Evolutionary conservation across 208 protist genomes (phyloP), one percentile per base, ranked within the genome.

Genomic region (Tetramitus jugosus): DNA sequence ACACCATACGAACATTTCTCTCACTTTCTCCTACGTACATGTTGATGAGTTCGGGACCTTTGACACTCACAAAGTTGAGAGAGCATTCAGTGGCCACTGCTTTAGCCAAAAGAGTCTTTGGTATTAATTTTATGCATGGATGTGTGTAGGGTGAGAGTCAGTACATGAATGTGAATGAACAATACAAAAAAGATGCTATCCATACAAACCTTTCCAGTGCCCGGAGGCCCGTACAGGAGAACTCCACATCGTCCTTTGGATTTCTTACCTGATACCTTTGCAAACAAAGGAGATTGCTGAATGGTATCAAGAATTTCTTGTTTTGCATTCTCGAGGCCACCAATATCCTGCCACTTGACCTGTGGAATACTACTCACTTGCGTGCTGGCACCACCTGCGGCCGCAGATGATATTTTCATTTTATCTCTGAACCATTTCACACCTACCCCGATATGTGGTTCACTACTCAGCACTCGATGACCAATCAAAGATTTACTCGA

Each of bases 61-160:
- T 96, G n/a, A 96, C 92, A 0, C 88, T 90, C 83, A 96, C 93
- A 69, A 96, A 96, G 80, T 93, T 93, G 85, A 96, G 89, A 76
- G 89, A 89, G 87, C 93, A 93, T 84, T 96, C 91, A 0, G 91
- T 94, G 10, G 92, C 92, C 6, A 96, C 91, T 1, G 91, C 92
- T 81, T 96, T 96, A 35, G 92, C 92, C 13, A 95, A 80, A 3
- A 95, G 84, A 61, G 92, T 95, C 83, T 96, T n/a, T n/a, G n/a
- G n/a, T n/a, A 95, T 60, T 91, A 91, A 65, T 26, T 40, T 3
- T 39, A 33, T 46, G 35, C 26, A 33, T 20, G 17, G 10, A 3
- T 1, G 31, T 31, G 42, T 42, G 10, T 67, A n/a, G n/a, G n/a
- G 46, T 53, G 17, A 53, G n/a, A n/a, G n/a, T n/a, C n/a, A n/a